Evolutionary conservation across 306 rosid genomes (phyloP), one percentile per base, ranked within the genome.

Genomic region (Sicyos baderoa): DNA sequence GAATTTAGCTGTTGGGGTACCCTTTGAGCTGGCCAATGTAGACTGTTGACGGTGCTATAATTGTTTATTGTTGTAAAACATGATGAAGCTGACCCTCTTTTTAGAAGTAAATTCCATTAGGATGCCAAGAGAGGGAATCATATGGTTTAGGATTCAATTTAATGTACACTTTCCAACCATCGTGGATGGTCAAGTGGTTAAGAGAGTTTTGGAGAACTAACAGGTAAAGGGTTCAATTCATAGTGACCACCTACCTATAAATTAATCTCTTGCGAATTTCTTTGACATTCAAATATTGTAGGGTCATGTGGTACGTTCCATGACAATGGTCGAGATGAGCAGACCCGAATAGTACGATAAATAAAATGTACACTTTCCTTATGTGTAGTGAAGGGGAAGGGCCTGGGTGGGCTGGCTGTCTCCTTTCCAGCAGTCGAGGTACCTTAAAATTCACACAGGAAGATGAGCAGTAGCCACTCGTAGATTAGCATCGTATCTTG

Each of bases 391-490:
- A 60, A 19, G 35, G 29, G 53, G 70, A 64, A 21, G 70, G 70
- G 54, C 70, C 70, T 64, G 50, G 70, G 9, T 62, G 58, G 66
- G 68, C 32, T 64, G 27, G 68, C 19, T 29, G 35, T 40, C 72
- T 35, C 47, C 63, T 22, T 47, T 68, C 47, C 71, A 80, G 76
- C 71, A 54, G 73, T 63, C 67, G 75, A 68, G 80, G 54, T 74
- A 76, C 71, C 71, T 35, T 76, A 61, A 72, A 61, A 75, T 71
- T 25, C 71, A 76, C 70, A 17, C 42, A 37, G 67, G 55, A 25
- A 2, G 40, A 22, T 12, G 40, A 7, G 37, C 47, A 60, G 67
- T 60, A 16, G 12, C 19, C 67, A 60, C 48, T 51, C 32, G 58
- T 45, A 65, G 68, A 54, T 76, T 53, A 76, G 54, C 35, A 29